Conservation (phyloP, 768 basidiomycete species). For the Tulasnella sp. region DNA sequence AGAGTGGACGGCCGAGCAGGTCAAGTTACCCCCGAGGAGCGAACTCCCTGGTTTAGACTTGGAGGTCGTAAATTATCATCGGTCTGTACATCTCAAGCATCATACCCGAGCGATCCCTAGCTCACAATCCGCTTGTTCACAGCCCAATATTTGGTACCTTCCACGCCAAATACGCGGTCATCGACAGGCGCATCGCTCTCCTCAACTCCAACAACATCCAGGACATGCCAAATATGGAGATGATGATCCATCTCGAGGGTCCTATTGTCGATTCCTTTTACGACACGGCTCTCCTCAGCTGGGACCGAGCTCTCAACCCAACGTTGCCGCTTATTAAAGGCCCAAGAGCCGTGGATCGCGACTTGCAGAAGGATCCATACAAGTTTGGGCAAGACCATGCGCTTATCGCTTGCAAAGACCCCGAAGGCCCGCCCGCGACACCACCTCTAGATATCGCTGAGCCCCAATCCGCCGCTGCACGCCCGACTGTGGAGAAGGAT, state of each 20-base stretch:
- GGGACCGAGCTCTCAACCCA: constrained; percentile 51
- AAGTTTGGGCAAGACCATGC: constrained; percentile 45
- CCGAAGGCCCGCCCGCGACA: neutral
- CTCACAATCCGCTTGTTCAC: constrained; percentile 40
- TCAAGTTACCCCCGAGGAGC: constrained; percentile 51
- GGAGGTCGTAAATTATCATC: constrained; percentile 58
- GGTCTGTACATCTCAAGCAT: constrained; percentile 30
- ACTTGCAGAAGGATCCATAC: constrained; percentile 38
- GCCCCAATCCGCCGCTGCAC: neutral
- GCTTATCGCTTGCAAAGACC: constrained; percentile 37
- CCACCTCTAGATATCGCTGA: neutral
- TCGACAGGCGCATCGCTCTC: constrained; percentile 63
- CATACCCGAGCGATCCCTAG: constrained; percentile 16
- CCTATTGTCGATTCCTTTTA: constrained; percentile 66
- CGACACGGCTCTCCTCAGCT: constrained; percentile 63
- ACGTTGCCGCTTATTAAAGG: constrained; percentile 30
- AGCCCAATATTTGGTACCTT: constrained; percentile 59
- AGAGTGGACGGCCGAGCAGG: constrained; percentile 43
- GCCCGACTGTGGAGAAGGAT: neutral
- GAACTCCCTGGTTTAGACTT: constrained; percentile 61
- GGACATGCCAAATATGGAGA: constrained; percentile 50
- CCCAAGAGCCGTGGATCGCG: constrained; percentile 5
- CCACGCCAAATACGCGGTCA: constrained; percentile 66
- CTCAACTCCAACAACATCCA: constrained; percentile 69
- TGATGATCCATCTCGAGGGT: constrained; percentile 70